A percentile compares a stretch with the other conserved stretches of the same genome.
Evolutionary conservation across 1,139 yeast genomes (phyloP).

Genomic region (Pichia cactophila): DNA sequence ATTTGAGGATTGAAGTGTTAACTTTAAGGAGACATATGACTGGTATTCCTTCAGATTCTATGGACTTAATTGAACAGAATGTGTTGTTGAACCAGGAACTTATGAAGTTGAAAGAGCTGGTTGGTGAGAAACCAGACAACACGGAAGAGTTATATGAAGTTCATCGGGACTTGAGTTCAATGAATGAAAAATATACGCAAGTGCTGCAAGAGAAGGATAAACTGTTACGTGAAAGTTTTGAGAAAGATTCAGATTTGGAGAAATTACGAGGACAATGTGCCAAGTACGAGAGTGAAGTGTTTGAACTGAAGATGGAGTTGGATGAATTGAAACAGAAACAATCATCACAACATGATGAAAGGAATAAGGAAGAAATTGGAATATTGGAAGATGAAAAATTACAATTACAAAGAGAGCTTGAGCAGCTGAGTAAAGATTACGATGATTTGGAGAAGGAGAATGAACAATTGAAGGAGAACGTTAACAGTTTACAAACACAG

Average conservation of each 20-base stretch:
- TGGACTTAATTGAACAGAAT: conserved; percentile 34
- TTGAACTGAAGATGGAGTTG: conserved; percentile 6
- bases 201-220: conserved; percentile 13
- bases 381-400: conserved; percentile 6
- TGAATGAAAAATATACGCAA: conserved; percentile 4
- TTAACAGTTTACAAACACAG: conserved; percentile 8
- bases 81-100: conserved; percentile 29
- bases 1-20: conserved; percentile 51
- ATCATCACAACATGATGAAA: background rate
- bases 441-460: conserved; percentile 15
- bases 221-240: conserved; percentile 15
- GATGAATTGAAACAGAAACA: background rate
- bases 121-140: conserved; percentile 5
- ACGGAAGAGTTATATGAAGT: background rate
- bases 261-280: conserved; percentile 2
- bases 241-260: conserved; percentile 18
- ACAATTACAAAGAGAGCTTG: background rate
- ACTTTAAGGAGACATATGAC: conserved; percentile 44
- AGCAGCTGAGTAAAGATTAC: background rate
- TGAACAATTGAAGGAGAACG: conserved; percentile 4
- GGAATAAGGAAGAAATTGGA: background rate
- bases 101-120: conserved; percentile 1
- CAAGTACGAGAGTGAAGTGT: conserved; percentile 14
- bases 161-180: conserved; percentile 1
- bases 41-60: conserved; percentile 39